phyloP scores from a whole-genome alignment of 495 filamentous ascomycete species.

The Apodospora peruviana region DNA sequence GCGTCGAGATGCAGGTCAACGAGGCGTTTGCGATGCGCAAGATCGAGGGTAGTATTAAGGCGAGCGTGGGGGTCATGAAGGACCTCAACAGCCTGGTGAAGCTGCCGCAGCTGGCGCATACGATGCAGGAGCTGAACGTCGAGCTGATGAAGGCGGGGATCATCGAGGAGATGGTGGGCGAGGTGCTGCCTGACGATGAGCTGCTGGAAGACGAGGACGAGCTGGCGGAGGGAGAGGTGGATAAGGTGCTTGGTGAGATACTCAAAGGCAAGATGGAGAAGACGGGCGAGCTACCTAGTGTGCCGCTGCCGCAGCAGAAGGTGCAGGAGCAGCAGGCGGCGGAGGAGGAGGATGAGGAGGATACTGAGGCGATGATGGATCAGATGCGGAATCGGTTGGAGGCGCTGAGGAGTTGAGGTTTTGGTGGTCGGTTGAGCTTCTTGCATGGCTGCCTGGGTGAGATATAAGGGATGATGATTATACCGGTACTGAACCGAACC shows the following conservation, averaged over 20 bases:
- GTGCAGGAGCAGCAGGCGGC: conserved; percentile 52
- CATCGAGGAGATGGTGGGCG: conserved; percentile 95
- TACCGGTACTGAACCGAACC: too few relatives aligned
- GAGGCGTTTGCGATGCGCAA: conserved; percentile 94
- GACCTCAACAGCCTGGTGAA: conserved; percentile 85
- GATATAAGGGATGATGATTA: neutral
- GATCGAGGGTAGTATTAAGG: conserved; percentile 88
- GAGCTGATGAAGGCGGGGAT: conserved; percentile 93
- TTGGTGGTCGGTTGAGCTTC: too few relatives aligned
- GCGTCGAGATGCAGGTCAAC: conserved; percentile 95
- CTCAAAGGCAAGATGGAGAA: conserved; percentile 74
- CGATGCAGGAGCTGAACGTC: conserved; percentile 82
- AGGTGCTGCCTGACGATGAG: conserved; percentile 64
- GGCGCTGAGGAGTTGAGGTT: conserved; percentile 83
- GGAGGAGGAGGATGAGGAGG: conserved; percentile 77
- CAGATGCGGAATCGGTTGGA: conserved; percentile 91
- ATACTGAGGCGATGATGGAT: conserved; percentile 78
- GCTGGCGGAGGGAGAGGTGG: conserved; percentile 85
- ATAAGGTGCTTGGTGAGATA: conserved; percentile 87
- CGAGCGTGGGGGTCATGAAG: conserved; percentile 89
- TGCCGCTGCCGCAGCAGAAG: conserved; percentile 51
- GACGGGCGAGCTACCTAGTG: conserved; percentile 50
- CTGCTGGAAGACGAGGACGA: conserved; percentile 61
- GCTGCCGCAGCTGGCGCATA: conserved; percentile 79
- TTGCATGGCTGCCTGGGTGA: neutral